Percentiles rank a stretch among this genome's conserved stretches.
phyloP scores from a whole-genome alignment of 1,284 basidiomycete species.

The Laetiporus sulphureus region DNA sequence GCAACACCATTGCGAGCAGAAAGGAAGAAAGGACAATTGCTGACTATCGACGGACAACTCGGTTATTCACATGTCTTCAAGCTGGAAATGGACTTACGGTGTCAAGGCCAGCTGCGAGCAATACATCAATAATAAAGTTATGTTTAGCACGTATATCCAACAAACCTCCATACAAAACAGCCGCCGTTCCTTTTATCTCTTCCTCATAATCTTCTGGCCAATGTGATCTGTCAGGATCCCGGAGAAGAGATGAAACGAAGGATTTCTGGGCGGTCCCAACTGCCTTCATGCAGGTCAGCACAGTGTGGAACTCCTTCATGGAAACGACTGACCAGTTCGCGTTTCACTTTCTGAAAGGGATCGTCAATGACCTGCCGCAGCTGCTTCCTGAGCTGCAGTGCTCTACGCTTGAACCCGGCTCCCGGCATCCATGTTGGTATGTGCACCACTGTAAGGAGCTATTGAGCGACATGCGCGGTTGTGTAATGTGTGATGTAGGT shows the following conservation, averaged over 20 bases:
- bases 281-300: not conserved
- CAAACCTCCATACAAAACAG: slow-evolving; percentile 14
- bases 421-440: slow-evolving; percentile 3
- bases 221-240: slow-evolving; percentile 3
- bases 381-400: not conserved
- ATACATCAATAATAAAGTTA: not conserved
- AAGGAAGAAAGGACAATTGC: slow-evolving; percentile 35
- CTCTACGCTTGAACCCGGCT: not conserved
- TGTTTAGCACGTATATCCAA: not conserved
- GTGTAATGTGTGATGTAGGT: not conserved
- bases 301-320: no score
- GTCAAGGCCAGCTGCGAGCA: slow-evolving; percentile 1
- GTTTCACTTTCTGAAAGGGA: slow-evolving; percentile 21
- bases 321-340: slow-evolving; percentile 16
- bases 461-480: no score
- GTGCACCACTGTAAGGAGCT: not conserved
- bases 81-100: not conserved
- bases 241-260: slow-evolving; percentile 10
- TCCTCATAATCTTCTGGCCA: slow-evolving; percentile 7
- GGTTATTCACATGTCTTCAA: not conserved
- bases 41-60: slow-evolving; percentile 22
- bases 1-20: slow-evolving; percentile 33
- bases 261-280: slow-evolving; percentile 6
- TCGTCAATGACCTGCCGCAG: slow-evolving; percentile 13
- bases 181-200: slow-evolving; percentile 13